phyloP scores from a whole-genome alignment of 2,329 filamentous ascomycete species.

The Coniochaeta prunicola region DNA sequence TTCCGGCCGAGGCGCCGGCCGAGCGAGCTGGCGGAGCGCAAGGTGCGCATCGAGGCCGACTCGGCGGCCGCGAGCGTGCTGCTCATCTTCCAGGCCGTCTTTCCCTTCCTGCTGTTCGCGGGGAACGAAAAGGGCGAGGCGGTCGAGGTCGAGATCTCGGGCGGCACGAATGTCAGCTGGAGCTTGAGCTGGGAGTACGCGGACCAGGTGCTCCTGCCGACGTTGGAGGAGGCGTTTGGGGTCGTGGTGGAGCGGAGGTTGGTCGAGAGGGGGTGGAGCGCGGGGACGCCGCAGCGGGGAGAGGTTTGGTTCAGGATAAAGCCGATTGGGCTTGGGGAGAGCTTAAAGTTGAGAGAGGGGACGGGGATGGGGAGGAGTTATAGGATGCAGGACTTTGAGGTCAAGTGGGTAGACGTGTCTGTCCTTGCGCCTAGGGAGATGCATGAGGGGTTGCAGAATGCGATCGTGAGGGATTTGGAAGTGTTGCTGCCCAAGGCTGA shows the following conservation, averaged over 20 bases:
- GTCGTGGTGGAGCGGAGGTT: constrained; percentile 38
- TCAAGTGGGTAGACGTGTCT: constrained; percentile 42
- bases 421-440: constrained; percentile 41
- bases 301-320: constrained; percentile 37
- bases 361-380: neutral
- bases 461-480: constrained; percentile 31
- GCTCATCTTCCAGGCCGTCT: constrained; percentile 52
- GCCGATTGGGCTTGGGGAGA: constrained; percentile 24
- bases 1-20: constrained; percentile 36
- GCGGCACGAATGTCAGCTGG: constrained; percentile 52
- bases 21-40: constrained; percentile 29
- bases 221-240: constrained; percentile 42
- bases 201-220: constrained; percentile 52
- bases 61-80: constrained; percentile 46
- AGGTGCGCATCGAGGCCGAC: constrained; percentile 40
- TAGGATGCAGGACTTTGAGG: constrained; percentile 18
- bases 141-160: constrained; percentile 43
- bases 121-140: constrained; percentile 33
- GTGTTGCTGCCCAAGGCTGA: constrained; percentile 34
- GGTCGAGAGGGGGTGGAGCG: constrained; percentile 42
- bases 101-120: constrained; percentile 52
- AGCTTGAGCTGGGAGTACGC: constrained; percentile 56
- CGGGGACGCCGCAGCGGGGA: constrained; percentile 31
- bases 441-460: constrained; percentile 30
- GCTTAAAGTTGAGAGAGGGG: constrained; percentile 19